Evolutionary conservation across 352 stramenopile species (phyloP), one percentile per base, ranked within the genome.

Genomic region (Phytophthora vignae): DNA sequence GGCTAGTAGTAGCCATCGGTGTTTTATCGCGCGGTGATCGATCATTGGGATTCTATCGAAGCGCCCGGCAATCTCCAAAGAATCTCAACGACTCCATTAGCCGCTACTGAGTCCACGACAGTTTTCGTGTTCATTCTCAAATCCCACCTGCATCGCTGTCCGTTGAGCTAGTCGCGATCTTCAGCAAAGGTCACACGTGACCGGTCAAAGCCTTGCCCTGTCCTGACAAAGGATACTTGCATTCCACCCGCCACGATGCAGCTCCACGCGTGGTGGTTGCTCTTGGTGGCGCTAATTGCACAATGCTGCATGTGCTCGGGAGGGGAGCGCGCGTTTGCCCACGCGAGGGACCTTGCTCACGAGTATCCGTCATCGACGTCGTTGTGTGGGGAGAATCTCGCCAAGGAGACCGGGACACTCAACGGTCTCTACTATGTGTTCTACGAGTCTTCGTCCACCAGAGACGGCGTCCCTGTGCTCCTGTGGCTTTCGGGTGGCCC

Each of bases 401-500:
- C 42, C 36, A 84, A 82, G 36, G 76, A 92, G 49, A 90, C 83
- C 0, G 89, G 85, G 2, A 85, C 73, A 17, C 60, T 96, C 21
- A 84, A 91, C 48, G 82, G 66, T 53, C 60, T 96, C 33, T 94
- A 85, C 74, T 95, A 93, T 65, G 69, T 92, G 36, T 92, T 90
- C 38, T 96, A 92, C 64, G 77, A 90, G 49, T 86, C 87, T 3
- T 75, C 82, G 21, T 61, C 33, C 25, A 57, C 40, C 11, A 17
- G 40, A 56, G 52, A 10, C 21, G 21, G 53, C 27, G 67, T 77
- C 19, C 98, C 98, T 0, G 84, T 99, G 25, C 85, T 99, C 10
- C 67, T 99, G 8, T 99, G 98, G 98, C 82, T 99, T 6, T 99
- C 95, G 8, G 97, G 98, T 31, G 97, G 97, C 15, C 97, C 97